Evolutionary conservation across 192 early-diverging fungal species (phyloP).

Genomic region (Backusella sp.): DNA sequence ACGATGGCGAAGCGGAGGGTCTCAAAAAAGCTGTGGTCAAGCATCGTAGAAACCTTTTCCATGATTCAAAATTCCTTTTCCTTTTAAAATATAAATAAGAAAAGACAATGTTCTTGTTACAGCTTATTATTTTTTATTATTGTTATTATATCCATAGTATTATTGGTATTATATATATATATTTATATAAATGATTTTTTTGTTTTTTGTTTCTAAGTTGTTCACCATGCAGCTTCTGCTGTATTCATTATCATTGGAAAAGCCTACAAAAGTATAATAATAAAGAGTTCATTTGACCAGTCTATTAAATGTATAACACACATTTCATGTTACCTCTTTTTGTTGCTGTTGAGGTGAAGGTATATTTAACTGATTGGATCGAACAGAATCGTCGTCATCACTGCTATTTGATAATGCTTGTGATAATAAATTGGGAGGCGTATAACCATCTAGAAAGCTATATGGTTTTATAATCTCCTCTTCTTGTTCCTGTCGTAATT

Average conservation of each 20-base stretch:
- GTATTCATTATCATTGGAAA: constrained; percentile 11
- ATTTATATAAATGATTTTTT: neutral
- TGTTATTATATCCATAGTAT: neutral
- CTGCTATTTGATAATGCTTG: constrained; percentile 1
- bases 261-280: neutral
- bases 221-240: constrained; percentile 11
- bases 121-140: too few species aligned
- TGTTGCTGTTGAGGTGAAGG: neutral
- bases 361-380: constrained; percentile 4
- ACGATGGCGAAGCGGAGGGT: neutral
- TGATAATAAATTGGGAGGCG: constrained; percentile 1
- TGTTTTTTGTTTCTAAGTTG: neutral
- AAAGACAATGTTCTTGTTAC: too few species aligned
- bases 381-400: constrained; percentile 12
- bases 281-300: neutral
- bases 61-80: too few species aligned
- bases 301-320: neutral
- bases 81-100: too few species aligned
- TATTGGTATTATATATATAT: neutral
- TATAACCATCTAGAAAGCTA: constrained; percentile 10
- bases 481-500: neutral
- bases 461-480: neutral
- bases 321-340: constrained; percentile 15
- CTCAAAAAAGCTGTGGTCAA: too few species aligned
- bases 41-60: too few species aligned